Evolutionary conservation across 768 basidiomycete genomes (phyloP), one percentile per base, ranked within the genome.

Genomic region (Tricholoma terreum): DNA sequence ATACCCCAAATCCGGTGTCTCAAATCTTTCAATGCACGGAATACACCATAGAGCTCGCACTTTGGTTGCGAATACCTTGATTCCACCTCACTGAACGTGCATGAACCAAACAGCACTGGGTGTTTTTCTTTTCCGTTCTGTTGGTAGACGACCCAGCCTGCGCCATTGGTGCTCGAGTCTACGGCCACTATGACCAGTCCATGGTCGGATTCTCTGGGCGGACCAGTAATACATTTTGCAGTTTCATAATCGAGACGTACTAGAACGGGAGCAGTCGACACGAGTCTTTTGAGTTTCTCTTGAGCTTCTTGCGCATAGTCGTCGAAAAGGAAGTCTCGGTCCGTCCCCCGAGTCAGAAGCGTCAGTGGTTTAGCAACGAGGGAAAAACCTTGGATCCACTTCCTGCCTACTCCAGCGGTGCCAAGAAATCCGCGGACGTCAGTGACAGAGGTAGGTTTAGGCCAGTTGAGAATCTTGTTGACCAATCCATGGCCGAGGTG

Each of bases 101-200:
- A 67, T 0, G 72, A 75, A 0, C 74, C 70, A 58, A 60, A 76
- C 0, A 68, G 34, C 0, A 69, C 65, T 0, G 67, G 72, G 14
- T 59, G 58, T 22, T 65, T 62, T 1, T 60, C 60, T 2, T 58
- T 22, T 0, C 69, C 59, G 4, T 56, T 54, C 0, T 67, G 43
- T 54, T 79, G 77, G 2, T 64, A 71, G 0, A 77, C 45, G 8
- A 72, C 64, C 59, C 69, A 77, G 0, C 76, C 75, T 0, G 78
- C 65, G 0, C 71, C 73, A 10, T 67, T 66, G 0, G 49, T 45
- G 3, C 64, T 70, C 0, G 73, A 69, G 57, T 79, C 74, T 0
- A 77, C 72, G 4, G 72, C 66, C 0, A 78, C 45, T 1, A 74
- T 64, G 4, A 77, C 63, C 1, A 70, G 57, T 4, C 61, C 58